Evolutionary conservation across 306 rosid genomes (phyloP).

Genomic region (Trifolium subterraneum): DNA sequence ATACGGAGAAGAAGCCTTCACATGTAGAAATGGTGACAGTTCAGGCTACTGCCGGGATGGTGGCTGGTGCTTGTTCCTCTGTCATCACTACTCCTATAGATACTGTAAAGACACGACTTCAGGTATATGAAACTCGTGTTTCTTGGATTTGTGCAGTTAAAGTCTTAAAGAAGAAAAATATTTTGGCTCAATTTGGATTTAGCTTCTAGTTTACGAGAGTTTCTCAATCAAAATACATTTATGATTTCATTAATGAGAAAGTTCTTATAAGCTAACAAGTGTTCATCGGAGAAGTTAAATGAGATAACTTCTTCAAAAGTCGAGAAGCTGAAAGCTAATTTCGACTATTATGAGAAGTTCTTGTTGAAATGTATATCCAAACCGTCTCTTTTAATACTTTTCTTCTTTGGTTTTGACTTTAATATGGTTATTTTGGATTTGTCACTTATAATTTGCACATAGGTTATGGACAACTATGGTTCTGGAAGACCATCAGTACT

Average conservation of each 20-base stretch:
- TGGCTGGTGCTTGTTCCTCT: slow-evolving; percentile 86
- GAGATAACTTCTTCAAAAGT: background rate
- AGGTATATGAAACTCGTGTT: slow-evolving; percentile 53
- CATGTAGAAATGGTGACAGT: slow-evolving; percentile 76
- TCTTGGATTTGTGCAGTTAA: background rate
- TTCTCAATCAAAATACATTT: slow-evolving; percentile 9
- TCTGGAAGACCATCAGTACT: slow-evolving; percentile 80
- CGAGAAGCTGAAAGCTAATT: background rate
- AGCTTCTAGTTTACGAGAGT: background rate
- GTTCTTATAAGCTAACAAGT: background rate
- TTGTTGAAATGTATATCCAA: background rate
- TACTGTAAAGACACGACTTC: slow-evolving; percentile 89
- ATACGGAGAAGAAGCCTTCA: slow-evolving; percentile 66
- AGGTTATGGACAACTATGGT: slow-evolving; percentile 85
- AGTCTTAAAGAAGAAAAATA: background rate
- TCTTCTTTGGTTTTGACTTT: background rate
- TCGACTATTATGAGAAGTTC: background rate
- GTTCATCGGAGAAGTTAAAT: background rate
- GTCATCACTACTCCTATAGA: slow-evolving; percentile 83
- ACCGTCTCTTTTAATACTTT: background rate
- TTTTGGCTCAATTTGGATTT: background rate
- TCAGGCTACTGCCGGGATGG: slow-evolving; percentile 88
- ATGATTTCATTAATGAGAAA: background rate
- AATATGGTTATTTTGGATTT: slow-evolving; percentile 31
- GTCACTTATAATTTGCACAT: slow-evolving; percentile 13